Evolutionary conservation across 1,284 basidiomycete genomes (phyloP), one percentile per base, ranked within the genome.

Genomic region (Leccinum glutinopallens): DNA sequence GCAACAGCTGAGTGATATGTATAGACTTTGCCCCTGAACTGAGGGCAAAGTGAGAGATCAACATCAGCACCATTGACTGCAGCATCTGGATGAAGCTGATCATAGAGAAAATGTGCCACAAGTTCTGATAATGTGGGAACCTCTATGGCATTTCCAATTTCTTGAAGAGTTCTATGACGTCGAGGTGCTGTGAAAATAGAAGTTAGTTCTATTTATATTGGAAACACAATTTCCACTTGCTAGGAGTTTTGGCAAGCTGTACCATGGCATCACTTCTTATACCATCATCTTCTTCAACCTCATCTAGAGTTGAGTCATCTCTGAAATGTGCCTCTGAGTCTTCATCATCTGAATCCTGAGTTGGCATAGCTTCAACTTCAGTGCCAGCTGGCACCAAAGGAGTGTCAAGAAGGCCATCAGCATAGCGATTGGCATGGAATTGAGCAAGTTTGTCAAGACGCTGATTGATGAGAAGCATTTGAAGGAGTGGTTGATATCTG

Each of bases 161-260:
- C 51, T 53, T 29, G 51, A 53, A 53, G 51, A 29, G 51, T 53
- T 53, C 51, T 53, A 25, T 53, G 19, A 53, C 25, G 13, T 53
- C 13, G 12, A 53, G 51, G 51, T 25, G 25, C 51, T 53, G 10
- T 46, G 10, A 46, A 46, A 43, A 43, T 43, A 43, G 8, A 43
- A n/a, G n/a, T 43, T 43, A 15, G 13, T 32, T 32, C 32, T 32
- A 29, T 29, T 32, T 54, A 32, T 32, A 5, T 54, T 32, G 2
- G 13, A 17, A 54, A 25, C 8, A 29, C 5, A 25, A 54, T 54
- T 54, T 25, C 25, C 12, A 54, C 53, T 2, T 54, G 5, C 53
- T 29, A 54, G 53, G 53, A 54, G 53, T 54, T 54, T 54, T 54
- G 25, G 53, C 12, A 25, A 54, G 53, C 53, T 54, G 53, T 32